Percentiles rank a stretch among this genome's conserved stretches.
phyloP scores from a whole-genome alignment of 2,329 filamentous ascomycete genomes.

The Arthrobotrys iridis region DNA sequence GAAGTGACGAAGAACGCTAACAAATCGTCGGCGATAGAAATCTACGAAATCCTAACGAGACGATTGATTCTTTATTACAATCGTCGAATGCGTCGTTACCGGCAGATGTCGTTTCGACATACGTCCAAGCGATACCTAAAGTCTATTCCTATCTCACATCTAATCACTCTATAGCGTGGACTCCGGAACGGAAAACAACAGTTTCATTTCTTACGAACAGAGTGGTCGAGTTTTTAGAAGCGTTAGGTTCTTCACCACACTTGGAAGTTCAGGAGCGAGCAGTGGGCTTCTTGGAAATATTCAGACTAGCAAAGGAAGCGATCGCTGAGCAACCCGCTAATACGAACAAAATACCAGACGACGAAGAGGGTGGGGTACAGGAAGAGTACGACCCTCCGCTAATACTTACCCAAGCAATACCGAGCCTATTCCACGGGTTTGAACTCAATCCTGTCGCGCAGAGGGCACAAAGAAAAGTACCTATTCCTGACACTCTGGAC shows the following conservation, averaged over 20 bases:
- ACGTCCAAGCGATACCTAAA: slow-evolving; percentile 85
- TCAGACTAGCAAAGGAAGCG: slow-evolving; percentile 87
- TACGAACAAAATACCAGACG: slow-evolving; percentile 16
- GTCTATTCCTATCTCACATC: slow-evolving; percentile 79
- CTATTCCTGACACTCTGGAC: slow-evolving; percentile 77
- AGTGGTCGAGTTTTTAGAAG: slow-evolving; percentile 82
- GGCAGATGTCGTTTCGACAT: slow-evolving; percentile 77
- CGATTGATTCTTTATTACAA: slow-evolving; percentile 79
- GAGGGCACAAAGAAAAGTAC: slow-evolving; percentile 86
- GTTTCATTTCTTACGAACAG: slow-evolving; percentile 81
- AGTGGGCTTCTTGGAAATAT: slow-evolving; percentile 88
- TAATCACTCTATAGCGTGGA: slow-evolving; percentile 74
- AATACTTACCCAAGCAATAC: slow-evolving; percentile 88
- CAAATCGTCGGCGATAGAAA: slow-evolving; percentile 10
- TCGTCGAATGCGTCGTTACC: slow-evolving; percentile 69
- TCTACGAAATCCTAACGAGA: slow-evolving; percentile 75
- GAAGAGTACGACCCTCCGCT: slow-evolving; percentile 73
- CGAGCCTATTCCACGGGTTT: slow-evolving; percentile 83
- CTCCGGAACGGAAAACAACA: slow-evolving; percentile 75
- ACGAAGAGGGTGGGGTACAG: slow-evolving; percentile 18
- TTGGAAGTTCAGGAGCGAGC: slow-evolving; percentile 95
- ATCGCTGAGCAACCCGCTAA: slow-evolving; percentile 72
- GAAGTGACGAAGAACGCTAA: not conserved
- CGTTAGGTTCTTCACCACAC: slow-evolving; percentile 80
- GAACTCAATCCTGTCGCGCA: slow-evolving; percentile 90